Conservation (phyloP, 2,329 filamentous ascomycete species). For the Colletotrichum sp. region DNA sequence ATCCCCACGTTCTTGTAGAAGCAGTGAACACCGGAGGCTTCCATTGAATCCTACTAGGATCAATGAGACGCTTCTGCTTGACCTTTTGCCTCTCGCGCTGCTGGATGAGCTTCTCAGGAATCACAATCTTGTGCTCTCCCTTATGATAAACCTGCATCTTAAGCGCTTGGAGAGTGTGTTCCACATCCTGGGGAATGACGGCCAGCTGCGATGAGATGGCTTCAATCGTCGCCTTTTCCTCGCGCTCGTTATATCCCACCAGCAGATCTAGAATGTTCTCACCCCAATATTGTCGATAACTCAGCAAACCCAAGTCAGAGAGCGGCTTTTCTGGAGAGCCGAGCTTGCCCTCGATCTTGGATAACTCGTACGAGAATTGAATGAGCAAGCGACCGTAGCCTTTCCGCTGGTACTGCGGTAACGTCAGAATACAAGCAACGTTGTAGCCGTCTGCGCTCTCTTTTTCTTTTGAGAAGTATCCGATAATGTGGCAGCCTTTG, state of each 20-base stretch:
- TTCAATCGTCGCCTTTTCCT: slow-evolving; percentile 82
- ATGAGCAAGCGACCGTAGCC: slow-evolving; percentile 93
- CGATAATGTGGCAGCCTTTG: slow-evolving; percentile 92
- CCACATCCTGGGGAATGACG: slow-evolving; percentile 97
- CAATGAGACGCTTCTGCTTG: slow-evolving; percentile 79
- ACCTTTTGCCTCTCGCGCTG: slow-evolving; percentile 80
- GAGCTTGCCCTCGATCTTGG: slow-evolving; percentile 91
- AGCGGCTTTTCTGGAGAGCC: slow-evolving; percentile 97
- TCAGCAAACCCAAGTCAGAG: slow-evolving; percentile 88
- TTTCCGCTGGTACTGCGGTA: slow-evolving; percentile 95
- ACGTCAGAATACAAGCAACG: slow-evolving; percentile 93
- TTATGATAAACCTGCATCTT: slow-evolving; percentile 97
- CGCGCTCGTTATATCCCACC: slow-evolving; percentile 71
- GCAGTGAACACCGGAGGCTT: slow-evolving; percentile 95
- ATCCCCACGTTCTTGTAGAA: slow-evolving; percentile 91
- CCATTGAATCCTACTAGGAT: slow-evolving; percentile 84
- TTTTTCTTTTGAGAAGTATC: slow-evolving; percentile 99
- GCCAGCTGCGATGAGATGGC: slow-evolving; percentile 78
- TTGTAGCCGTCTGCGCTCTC: slow-evolving; percentile 98
- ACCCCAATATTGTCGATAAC: slow-evolving; percentile 97
- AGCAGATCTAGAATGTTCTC: slow-evolving; percentile 91
- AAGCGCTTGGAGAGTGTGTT: slow-evolving; percentile 91
- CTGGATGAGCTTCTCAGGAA: slow-evolving; percentile 83
- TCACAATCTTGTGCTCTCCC: slow-evolving; percentile 93
- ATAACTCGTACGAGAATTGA: slow-evolving; percentile 96